A percentile compares a stretch with the other conserved stretches of the same genome.
phyloP scores from a whole-genome alignment of 106 monocot species.

The Dendrobium huoshanense region DNA sequence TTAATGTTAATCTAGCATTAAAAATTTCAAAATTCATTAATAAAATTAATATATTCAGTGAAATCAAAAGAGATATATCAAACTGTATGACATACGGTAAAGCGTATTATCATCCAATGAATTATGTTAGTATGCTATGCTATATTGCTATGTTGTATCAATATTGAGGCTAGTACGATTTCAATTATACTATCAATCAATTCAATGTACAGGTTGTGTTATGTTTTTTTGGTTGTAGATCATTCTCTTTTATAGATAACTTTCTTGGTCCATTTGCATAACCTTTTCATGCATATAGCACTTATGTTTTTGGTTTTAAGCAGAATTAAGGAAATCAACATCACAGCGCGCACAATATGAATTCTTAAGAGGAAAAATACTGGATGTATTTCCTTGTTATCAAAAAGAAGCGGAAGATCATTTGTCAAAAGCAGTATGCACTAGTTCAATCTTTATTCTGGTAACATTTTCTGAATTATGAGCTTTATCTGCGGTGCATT shows the following conservation, averaged over 20 bases:
- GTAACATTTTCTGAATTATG: constrained; percentile 7
- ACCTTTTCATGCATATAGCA: background rate
- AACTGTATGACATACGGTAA: too few relatives aligned
- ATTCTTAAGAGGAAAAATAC: constrained; percentile 59
- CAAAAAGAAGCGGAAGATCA: constrained; percentile 78
- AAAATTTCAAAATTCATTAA: too few relatives aligned
- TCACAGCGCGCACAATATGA: constrained; percentile 54
- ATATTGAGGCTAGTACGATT: too few relatives aligned
- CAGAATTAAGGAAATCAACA: constrained; percentile 50
- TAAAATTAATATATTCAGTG: too few relatives aligned
- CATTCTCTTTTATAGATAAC: background rate
- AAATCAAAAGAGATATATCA: too few relatives aligned
- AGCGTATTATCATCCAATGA: too few relatives aligned
- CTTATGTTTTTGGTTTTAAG: background rate
- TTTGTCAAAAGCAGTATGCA: constrained; percentile 77
- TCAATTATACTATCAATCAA: too few relatives aligned
- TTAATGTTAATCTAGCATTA: too few relatives aligned
- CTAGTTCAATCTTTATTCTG: constrained; percentile 1
- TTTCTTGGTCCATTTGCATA: background rate
- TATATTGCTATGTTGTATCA: too few relatives aligned
- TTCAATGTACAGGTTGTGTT: too few relatives aligned
- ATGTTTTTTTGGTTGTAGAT: background rate
- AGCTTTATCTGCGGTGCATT: constrained; percentile 11
- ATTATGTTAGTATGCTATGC: too few relatives aligned
- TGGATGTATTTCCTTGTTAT: constrained; percentile 60